A percentile compares a stretch with the other conserved stretches of the same genome.
These are phyloP conservation scores for Nakaseomyces bracarensis DNA, from an alignment of 1,139 yeast genomes.

Conservation along the genomic window DNA sequence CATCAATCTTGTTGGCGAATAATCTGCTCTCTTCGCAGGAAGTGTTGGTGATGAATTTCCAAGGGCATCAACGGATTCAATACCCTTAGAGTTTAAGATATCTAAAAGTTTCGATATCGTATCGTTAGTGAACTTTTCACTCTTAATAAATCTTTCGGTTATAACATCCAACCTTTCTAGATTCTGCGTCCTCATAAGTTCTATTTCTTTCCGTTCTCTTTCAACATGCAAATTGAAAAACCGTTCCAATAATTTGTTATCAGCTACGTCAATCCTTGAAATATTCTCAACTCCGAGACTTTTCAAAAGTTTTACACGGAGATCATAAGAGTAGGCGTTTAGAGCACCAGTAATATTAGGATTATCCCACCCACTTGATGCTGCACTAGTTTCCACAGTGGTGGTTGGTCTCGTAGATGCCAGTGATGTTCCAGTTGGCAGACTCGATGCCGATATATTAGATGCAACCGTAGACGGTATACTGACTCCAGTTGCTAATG, in stretches of 20 bases:
- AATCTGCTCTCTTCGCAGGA: constrained; percentile 14
- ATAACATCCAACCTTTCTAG: constrained; percentile 15
- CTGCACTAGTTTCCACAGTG: constrained; percentile 5
- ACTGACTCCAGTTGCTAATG: background rate
- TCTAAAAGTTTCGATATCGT: constrained; percentile 15
- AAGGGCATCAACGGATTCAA: background rate
- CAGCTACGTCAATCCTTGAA: constrained; percentile 10
- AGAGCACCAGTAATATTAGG: constrained; percentile 3
- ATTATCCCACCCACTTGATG: constrained; percentile 7
- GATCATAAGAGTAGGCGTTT: constrained; percentile 4
- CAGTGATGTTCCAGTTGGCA: background rate
- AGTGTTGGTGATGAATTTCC: background rate
- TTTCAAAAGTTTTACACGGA: constrained; percentile 11
- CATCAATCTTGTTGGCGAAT: constrained; percentile 12
- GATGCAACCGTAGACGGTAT: constrained; percentile 1
- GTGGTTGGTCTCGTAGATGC: constrained; percentile 2
- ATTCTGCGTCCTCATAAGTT: constrained; percentile 17
- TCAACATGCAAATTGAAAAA: constrained; percentile 17
- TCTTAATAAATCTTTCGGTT: constrained; percentile 17
- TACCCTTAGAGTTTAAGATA: constrained; percentile 7
- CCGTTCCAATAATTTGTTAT: constrained; percentile 13
- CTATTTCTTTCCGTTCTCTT: constrained; percentile 17
- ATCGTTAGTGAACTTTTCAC: constrained; percentile 15
- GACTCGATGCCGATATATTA: background rate
- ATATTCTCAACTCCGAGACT: constrained; percentile 15